Conservation (phyloP, 169 alveolate genomes). For the Amoebophrya sp. region DNA sequence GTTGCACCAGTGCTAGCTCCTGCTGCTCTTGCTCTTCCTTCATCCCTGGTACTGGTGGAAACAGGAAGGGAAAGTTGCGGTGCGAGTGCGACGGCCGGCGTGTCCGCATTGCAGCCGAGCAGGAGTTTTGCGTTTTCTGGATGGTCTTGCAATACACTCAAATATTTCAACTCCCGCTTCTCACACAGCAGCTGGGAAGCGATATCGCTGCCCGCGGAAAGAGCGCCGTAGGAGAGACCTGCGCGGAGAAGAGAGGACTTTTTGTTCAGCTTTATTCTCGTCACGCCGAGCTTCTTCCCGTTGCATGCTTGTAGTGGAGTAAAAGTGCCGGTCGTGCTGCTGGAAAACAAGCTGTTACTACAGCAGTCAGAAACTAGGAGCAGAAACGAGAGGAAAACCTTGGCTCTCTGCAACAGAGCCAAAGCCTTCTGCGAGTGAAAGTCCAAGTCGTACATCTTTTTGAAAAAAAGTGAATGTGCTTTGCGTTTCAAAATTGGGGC, state of each 20-base stretch:
- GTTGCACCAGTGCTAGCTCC: neutral
- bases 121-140: neutral
- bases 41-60: too few relatives aligned
- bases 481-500: too few relatives aligned
- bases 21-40: neutral
- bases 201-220: neutral
- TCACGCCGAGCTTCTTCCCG: neutral
- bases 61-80: too few relatives aligned
- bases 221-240: neutral
- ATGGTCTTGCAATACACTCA: neutral
- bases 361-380: neutral
- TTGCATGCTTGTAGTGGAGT: neutral
- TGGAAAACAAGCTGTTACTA: neutral
- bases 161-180: neutral
- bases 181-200: neutral
- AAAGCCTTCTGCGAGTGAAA: too few relatives aligned
- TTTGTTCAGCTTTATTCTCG: too few relatives aligned
- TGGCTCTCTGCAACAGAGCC: too few relatives aligned
- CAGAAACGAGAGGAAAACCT: neutral
- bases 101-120: neutral
- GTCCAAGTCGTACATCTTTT: too few relatives aligned
- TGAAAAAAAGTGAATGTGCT: too few relatives aligned
- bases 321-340: neutral
- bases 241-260: neutral
- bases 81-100: neutral